These are phyloP conservation scores for Phytophthora macrochlamydospora DNA, from an alignment of 352 stramenopile species.

Conservation along the genomic window DNA sequence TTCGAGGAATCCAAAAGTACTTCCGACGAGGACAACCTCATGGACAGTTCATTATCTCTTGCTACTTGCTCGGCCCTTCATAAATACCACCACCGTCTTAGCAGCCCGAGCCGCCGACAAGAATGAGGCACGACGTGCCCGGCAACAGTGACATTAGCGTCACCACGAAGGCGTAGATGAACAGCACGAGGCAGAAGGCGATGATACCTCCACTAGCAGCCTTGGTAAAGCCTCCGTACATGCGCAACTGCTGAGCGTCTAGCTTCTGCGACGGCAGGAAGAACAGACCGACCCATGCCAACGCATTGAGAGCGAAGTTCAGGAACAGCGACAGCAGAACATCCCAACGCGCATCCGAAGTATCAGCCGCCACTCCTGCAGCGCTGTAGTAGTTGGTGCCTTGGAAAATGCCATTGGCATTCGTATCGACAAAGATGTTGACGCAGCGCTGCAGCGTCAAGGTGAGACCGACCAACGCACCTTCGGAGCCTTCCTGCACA, in stretches of 20 bases:
- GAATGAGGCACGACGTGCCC: conserved; percentile 36
- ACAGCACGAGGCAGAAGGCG: conserved; percentile 35
- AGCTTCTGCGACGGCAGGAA: conserved; percentile 76
- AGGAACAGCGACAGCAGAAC: conserved; percentile 60
- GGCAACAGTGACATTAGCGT: conserved; percentile 46
- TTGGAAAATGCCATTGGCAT: conserved; percentile 46
- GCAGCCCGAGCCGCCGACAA: conserved; percentile 43
- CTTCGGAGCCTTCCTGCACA: conserved; percentile 67
- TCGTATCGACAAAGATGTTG: conserved; percentile 65
- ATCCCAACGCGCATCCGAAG: conserved; percentile 40
- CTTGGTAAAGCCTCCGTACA: conserved; percentile 72
- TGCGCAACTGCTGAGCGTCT: conserved; percentile 69
- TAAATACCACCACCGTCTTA: conserved; percentile 32
- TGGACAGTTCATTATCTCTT: conserved; percentile 8
- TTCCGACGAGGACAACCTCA: conserved; percentile 4
- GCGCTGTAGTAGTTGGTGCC: conserved; percentile 55
- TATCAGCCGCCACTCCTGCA: conserved; percentile 37
- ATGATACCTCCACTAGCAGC: conserved; percentile 34
- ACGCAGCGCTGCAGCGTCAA: conserved; percentile 64
- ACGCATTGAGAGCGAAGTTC: conserved; percentile 56
- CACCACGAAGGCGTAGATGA: conserved; percentile 43
- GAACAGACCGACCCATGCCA: conserved; percentile 62
- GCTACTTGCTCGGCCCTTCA: conserved; percentile 16
- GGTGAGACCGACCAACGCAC: conserved; percentile 59
- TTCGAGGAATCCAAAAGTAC: conserved; percentile 7